Evolutionary conservation across 768 basidiomycete genomes (phyloP), one percentile per base, ranked within the genome.

Genomic region (Pluteus cervinus): DNA sequence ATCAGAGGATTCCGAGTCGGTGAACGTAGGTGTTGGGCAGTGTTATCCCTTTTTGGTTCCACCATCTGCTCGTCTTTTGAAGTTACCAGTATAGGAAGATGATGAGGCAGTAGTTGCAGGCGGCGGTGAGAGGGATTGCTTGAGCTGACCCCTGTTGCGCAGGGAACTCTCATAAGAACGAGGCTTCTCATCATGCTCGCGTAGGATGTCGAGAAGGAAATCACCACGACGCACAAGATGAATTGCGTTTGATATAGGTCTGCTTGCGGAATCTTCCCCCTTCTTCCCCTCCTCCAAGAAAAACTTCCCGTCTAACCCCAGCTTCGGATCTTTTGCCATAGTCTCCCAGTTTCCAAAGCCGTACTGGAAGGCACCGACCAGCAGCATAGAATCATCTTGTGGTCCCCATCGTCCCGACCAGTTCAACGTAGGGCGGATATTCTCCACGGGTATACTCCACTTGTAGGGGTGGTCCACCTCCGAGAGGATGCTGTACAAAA

Each of bases 291-390:
- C 92, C 56, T 96, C 94, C 36, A 99, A 71, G 78, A 97, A 98
- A 67, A 99, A 94, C 56, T 96, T 96, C 58, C 84, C 89, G 2
- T 79, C 74, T 10, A 99, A 70, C 2, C 79, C 78, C 7, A 99
- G 79, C 41, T 75, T 76, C 8, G 76, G 58, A 56, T 99, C 94
- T 62, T 92, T 87, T 39, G 79, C 76, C 71, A 98, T 98, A 20
- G 76, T 73, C 54, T 98, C 94, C 94, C 94, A 99, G 53, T 85
- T 87, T 11, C 93, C 93, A 54, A 98, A 94, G n/a, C 94, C 94
- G 49, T 98, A 84, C 14, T 83, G 52, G 68, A 73, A 97, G 7
- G 96, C 90, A 24, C 94, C 94, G 29, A 96, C 82, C 25, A 99
- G 75, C n/a, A 99, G 71, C 79, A 91, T 87, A 3, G 92, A 81